Evolutionary conservation across 768 basidiomycete species (phyloP).

Genomic region (Boletellus ananiceps): DNA sequence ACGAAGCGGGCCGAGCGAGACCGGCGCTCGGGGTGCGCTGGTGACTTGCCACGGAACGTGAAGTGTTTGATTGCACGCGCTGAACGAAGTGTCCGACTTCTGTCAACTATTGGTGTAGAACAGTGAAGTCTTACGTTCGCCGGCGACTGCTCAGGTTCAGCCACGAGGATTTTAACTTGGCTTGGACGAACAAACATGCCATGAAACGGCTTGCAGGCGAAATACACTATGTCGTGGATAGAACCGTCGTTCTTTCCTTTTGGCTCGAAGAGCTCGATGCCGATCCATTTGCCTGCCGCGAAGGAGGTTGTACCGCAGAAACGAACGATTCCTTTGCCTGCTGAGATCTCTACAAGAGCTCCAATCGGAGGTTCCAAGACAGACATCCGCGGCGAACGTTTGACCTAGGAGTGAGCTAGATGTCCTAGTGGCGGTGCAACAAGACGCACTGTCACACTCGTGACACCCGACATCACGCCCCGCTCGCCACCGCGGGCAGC

Average conservation of each 20-base stretch:
- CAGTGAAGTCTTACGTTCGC: slow-evolving; percentile 20
- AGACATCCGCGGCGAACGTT: slow-evolving; percentile 28
- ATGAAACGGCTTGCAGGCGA: slow-evolving; percentile 66
- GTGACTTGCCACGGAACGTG: slow-evolving; percentile 44
- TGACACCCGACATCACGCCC: slow-evolving; percentile 13
- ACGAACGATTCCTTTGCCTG: slow-evolving; percentile 80
- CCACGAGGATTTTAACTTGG: slow-evolving; percentile 66
- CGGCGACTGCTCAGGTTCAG: slow-evolving; percentile 23
- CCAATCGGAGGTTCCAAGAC: slow-evolving; percentile 50
- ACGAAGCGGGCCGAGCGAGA: slow-evolving; percentile 37
- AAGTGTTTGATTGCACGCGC: slow-evolving; percentile 23
- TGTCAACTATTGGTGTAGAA: neutral
- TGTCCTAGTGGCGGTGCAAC: slow-evolving; percentile 15
- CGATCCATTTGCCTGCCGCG: slow-evolving; percentile 90
- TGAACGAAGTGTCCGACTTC: slow-evolving; percentile 9
- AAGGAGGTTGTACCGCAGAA: slow-evolving; percentile 85
- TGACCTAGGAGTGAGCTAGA: neutral
- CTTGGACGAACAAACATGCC: slow-evolving; percentile 90
- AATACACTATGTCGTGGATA: slow-evolving; percentile 76
- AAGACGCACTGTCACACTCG: neutral
- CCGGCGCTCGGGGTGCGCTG: slow-evolving; percentile 55
- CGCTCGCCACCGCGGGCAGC: slow-evolving; percentile 6
- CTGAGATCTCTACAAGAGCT: slow-evolving; percentile 72
- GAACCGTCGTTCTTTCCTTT: slow-evolving; percentile 96
- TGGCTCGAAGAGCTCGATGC: slow-evolving; percentile 77